Evolutionary conservation across 1,284 basidiomycete species (phyloP), one percentile per base, ranked within the genome.

Genomic region (Trametes hirsuta): DNA sequence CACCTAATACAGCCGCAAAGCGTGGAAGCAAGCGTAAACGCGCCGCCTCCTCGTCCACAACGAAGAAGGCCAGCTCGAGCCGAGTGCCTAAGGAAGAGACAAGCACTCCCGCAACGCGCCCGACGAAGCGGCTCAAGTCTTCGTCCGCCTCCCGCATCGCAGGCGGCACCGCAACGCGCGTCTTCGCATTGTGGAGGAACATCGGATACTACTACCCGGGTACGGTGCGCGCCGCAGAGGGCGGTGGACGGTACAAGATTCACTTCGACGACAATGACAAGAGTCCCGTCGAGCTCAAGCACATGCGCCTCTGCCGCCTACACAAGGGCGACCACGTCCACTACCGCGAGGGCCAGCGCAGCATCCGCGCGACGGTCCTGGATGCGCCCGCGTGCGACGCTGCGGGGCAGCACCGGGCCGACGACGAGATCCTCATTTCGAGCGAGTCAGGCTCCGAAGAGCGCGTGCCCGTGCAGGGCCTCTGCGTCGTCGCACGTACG

Each of bases 151-250:
- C 50, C 12, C 51, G 55, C 40, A 50, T 47, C 18, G 53, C 47
- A 2, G 21, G 55, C 40, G 22, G 18, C 14, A 51, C 51, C 25
- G 64, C 74, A 15, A 82, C 85, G 12, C 83, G 83, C 2, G 87
- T 92, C 14, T 86, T 90, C 64, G 90, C 87, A 1, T 68, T 86
- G 10, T 91, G 87, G 87, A 83, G 78, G 62, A 70, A 73, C 47
- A 82, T 86, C 57, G 81, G 79, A 1, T 77, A 82, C 61, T 92
- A 82, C 71, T 91, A 88, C 67, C 69, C 85, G 4, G 90, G 87
- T 10, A 76, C 75, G 25, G 77, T 90, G 6, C 66, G 84, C 59
- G 75, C 79, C 21, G 50, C 56, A 12, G 53, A 65, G 4, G 62
- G 65, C 10, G 64, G 66, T 1, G 71, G 69, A 10, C 69, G 63